A percentile compares a stretch with the other conserved stretches of the same genome.
Conservation (phyloP, 352 stramenopile species). For the Hyaloperonospora brassicae region DNA sequence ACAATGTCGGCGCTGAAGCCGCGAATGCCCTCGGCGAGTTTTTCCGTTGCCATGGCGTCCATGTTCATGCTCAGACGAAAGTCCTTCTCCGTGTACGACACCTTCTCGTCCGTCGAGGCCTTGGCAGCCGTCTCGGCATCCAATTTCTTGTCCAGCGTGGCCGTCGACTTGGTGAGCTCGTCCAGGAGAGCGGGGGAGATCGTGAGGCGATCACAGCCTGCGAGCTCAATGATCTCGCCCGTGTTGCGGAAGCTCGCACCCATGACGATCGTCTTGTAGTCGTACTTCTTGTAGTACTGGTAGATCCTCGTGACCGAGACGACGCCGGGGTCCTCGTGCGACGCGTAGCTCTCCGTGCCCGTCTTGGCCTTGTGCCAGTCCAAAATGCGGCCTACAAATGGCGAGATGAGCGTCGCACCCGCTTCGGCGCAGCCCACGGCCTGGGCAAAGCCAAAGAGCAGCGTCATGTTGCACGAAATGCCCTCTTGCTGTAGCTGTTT, state of each 20-base stretch:
- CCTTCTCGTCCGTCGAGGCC: slow-evolving; percentile 67
- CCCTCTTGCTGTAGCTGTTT: slow-evolving; percentile 94
- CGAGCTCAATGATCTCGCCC: slow-evolving; percentile 95
- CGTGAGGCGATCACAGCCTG: slow-evolving; percentile 96
- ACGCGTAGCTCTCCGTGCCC: slow-evolving; percentile 87
- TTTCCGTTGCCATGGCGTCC: slow-evolving; percentile 95
- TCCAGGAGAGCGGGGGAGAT: slow-evolving; percentile 94
- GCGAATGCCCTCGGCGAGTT: slow-evolving; percentile 96
- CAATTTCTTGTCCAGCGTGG: slow-evolving; percentile 78
- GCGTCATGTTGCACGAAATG: slow-evolving; percentile 98
- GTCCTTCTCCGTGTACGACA: slow-evolving; percentile 88
- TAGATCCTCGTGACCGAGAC: slow-evolving; percentile 95
- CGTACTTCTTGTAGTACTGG: slow-evolving; percentile 98
- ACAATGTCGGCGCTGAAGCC: slow-evolving; percentile 95
- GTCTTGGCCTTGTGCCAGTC: slow-evolving; percentile 96
- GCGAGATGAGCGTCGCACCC: slow-evolving; percentile 93
- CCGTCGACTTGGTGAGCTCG: slow-evolving; percentile 76
- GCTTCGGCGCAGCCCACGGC: slow-evolving; percentile 93
- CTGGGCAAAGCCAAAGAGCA: slow-evolving; percentile 97
- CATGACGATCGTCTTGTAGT: slow-evolving; percentile 94
- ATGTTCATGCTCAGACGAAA: slow-evolving; percentile 98
- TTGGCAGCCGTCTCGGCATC: slow-evolving; percentile 57
- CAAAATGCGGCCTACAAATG: slow-evolving; percentile 93
- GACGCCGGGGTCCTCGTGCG: slow-evolving; percentile 95
- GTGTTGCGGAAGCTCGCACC: slow-evolving; percentile 92